A percentile compares a stretch with the other conserved stretches of the same genome.
Evolutionary conservation across 495 filamentous ascomycete species (phyloP).

Genomic region (Neurospora sp.): DNA sequence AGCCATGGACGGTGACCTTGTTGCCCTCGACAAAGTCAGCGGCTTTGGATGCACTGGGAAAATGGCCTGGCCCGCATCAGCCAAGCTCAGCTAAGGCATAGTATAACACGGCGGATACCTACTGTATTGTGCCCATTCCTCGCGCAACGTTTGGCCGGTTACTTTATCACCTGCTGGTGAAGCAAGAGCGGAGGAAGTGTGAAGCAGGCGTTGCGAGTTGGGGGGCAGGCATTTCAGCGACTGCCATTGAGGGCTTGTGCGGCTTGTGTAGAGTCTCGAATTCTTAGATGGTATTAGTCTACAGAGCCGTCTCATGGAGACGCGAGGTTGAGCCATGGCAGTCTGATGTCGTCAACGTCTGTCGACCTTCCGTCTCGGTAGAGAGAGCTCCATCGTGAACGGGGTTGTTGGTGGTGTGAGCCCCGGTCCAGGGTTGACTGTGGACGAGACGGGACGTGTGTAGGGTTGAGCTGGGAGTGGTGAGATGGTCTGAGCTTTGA

Average conservation of each 20-base stretch:
- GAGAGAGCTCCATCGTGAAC: background rate
- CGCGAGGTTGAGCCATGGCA: conserved; percentile 15
- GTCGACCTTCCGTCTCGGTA: background rate
- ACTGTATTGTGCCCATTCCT: conserved; percentile 23
- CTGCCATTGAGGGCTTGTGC: background rate
- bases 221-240: background rate
- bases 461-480: background rate
- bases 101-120: background rate
- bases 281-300: background rate
- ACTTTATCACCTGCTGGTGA: background rate
- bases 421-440: background rate
- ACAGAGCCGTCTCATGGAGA: conserved; percentile 16
- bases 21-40: conserved; percentile 29
- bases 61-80: conserved; percentile 32
- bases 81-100: background rate
- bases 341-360: background rate
- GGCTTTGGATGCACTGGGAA: conserved; percentile 37
- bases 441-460: background rate
- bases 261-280: background rate
- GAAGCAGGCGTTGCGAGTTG: conserved; percentile 5
- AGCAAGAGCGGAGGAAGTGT: conserved; percentile 2
- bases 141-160: conserved; percentile 5
- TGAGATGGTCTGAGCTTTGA: background rate
- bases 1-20: conserved; percentile 59
- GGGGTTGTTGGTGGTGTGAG: background rate